These are phyloP conservation scores for Tolypocladium tundrense DNA, from an alignment of 2,329 filamentous ascomycete genomes.

Conservation along the genomic window DNA sequence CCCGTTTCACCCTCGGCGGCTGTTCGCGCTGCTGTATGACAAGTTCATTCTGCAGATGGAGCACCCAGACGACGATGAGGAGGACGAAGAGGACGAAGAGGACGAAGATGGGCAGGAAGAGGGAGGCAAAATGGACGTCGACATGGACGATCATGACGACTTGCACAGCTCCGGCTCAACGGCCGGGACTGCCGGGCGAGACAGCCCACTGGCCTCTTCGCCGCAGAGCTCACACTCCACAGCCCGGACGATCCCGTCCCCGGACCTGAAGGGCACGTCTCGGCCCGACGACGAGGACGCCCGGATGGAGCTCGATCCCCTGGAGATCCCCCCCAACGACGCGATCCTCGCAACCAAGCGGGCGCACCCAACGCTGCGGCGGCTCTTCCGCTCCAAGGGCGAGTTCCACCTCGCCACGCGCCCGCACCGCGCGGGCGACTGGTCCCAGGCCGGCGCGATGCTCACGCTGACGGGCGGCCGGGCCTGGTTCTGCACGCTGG, in stretches of 20 bases:
- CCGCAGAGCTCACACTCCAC: constrained; percentile 14
- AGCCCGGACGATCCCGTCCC: constrained; percentile 12
- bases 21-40: constrained; percentile 34
- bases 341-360: constrained; percentile 46
- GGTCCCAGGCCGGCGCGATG: constrained; percentile 57
- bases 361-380: constrained; percentile 37
- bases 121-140: constrained; percentile 7
- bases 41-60: constrained; percentile 42
- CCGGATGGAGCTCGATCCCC: constrained; percentile 8
- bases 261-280: neutral
- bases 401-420: constrained; percentile 50
- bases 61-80: constrained; percentile 23
- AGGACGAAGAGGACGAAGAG: constrained; percentile 23
- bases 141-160: constrained; percentile 8
- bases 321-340: constrained; percentile 25
- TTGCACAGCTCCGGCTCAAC: constrained; percentile 1
- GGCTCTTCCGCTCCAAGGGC: constrained; percentile 54
- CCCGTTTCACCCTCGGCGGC: constrained; percentile 39
- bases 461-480: constrained; percentile 47
- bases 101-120: constrained; percentile 13
- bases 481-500: constrained; percentile 49
- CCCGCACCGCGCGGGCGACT: constrained; percentile 43
- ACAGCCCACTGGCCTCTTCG: constrained; percentile 6
- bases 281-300: neutral
- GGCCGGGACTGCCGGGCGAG: neutral